Conservation (phyloP, 1,284 basidiomycete genomes). For the Trichosporon sp. region DNA sequence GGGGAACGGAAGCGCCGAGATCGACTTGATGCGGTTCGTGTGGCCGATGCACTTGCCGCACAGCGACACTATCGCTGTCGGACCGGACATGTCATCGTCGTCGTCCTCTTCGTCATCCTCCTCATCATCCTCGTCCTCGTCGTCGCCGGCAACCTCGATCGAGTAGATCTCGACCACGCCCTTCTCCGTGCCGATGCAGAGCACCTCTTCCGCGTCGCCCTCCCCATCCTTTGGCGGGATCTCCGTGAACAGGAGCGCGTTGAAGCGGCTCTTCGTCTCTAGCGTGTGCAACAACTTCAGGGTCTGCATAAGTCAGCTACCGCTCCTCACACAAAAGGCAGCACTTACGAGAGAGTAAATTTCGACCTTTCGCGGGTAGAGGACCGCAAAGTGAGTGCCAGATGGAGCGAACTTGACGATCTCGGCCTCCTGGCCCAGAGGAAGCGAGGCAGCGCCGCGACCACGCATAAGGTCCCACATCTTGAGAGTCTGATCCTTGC, state of each 20-base stretch:
- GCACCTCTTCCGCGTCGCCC: conserved; percentile 50
- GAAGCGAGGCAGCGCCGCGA: conserved; percentile 78
- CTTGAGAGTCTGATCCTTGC: conserved; percentile 78
- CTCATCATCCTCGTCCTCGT: conserved; percentile 24
- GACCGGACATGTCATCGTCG: conserved; percentile 26
- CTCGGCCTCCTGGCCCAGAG: conserved; percentile 83
- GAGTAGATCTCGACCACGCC: conserved; percentile 71
- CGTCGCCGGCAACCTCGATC: conserved; percentile 24
- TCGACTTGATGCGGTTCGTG: conserved; percentile 44
- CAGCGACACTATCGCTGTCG: conserved; percentile 42
- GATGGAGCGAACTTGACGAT: conserved; percentile 73
- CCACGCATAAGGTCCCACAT: conserved; percentile 99
- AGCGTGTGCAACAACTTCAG: conserved; percentile 67
- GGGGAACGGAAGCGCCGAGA: conserved; percentile 37
- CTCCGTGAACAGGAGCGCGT: conserved; percentile 67
- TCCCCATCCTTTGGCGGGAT: conserved; percentile 42
- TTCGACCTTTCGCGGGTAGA: conserved; percentile 62
- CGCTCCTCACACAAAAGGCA: not conserved
- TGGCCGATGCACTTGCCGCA: conserved; percentile 27
- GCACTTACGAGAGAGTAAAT: conserved; percentile 32
- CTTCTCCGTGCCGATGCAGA: conserved; percentile 79
- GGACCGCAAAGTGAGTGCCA: conserved; percentile 71
- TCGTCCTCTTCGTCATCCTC: conserved; percentile 25
- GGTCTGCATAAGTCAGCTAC: conserved; percentile 51
- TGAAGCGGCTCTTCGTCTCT: conserved; percentile 68